Evolutionary conservation across 1,284 basidiomycete species (phyloP).

Genomic region (Vanrija humicola): DNA sequence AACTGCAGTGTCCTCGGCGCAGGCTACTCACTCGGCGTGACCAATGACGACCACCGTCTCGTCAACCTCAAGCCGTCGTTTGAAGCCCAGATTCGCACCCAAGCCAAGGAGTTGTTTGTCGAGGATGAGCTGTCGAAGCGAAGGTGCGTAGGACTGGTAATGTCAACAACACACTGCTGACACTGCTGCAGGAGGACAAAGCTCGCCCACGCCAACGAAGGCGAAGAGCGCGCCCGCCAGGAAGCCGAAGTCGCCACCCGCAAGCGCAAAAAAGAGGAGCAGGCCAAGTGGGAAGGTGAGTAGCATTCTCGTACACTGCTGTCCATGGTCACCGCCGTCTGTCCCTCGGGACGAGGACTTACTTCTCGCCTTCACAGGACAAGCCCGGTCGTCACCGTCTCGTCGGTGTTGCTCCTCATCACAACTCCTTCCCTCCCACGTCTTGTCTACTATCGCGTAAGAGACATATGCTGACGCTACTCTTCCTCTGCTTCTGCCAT

Average conservation of each 20-base stretch:
- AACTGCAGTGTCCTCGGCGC: conserved; percentile 29
- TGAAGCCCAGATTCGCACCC: conserved; percentile 50
- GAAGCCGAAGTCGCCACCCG: conserved; percentile 50
- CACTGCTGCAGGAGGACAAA: conserved; percentile 40
- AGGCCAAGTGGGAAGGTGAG: conserved; percentile 54
- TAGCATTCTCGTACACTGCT: neutral
- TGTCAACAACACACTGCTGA: neutral
- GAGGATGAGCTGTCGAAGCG: conserved; percentile 55
- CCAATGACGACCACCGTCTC: conserved; percentile 49
- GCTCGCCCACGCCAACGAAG: conserved; percentile 55
- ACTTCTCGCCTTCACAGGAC: conserved; percentile 3
- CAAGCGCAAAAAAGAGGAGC: conserved; percentile 53
- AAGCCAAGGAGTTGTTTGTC: conserved; percentile 55
- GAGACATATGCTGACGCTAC: conserved; percentile 29
- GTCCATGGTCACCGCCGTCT: no score
- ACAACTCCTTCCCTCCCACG: conserved; percentile 2
- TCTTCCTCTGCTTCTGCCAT: neutral
- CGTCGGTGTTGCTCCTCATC: neutral
- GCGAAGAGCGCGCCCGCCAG: conserved; percentile 53
- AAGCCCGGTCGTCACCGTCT: neutral
- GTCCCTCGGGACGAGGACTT: neutral
- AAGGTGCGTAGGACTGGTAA: conserved; percentile 37
- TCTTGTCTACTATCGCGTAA: conserved; percentile 1
- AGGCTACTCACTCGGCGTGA: conserved; percentile 42
- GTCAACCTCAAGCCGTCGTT: conserved; percentile 47